Evolutionary conservation across 1,284 basidiomycete species (phyloP).

Genomic region (Testicularia cyperi): DNA sequence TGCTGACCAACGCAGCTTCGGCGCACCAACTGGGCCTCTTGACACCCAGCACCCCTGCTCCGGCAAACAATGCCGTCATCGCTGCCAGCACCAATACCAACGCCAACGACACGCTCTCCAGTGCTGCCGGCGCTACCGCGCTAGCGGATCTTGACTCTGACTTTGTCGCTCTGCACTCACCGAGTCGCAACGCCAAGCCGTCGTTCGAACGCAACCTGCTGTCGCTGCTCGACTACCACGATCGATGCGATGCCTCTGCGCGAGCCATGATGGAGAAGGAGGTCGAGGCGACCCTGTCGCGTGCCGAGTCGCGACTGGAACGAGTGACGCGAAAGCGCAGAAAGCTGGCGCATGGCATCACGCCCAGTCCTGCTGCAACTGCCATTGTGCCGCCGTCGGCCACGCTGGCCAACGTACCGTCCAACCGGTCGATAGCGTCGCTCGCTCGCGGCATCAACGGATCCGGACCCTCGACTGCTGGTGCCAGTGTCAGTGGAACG

Average conservation of each 20-base stretch:
- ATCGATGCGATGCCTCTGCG: slow-evolving; percentile 10
- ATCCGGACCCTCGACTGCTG: too few relatives aligned
- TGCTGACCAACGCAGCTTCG: slow-evolving; percentile 18
- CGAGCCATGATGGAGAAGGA: slow-evolving; percentile 18
- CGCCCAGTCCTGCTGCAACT: neutral
- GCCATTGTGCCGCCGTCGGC: neutral
- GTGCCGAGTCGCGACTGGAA: slow-evolving; percentile 14
- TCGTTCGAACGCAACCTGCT: slow-evolving; percentile 33
- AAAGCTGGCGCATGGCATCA: slow-evolving; percentile 7
- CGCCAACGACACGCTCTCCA: too few relatives aligned
- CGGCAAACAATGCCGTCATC: too few relatives aligned
- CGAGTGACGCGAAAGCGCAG: slow-evolving; percentile 9
- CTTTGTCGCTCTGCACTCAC: neutral
- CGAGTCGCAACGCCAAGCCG: slow-evolving; percentile 1
- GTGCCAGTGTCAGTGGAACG: too few relatives aligned
- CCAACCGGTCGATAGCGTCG: slow-evolving; percentile 2
- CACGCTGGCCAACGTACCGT: neutral
- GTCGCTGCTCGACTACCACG: slow-evolving; percentile 19
- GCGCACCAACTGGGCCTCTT: slow-evolving; percentile 21
- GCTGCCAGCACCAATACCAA: too few relatives aligned
- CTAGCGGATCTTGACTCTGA: slow-evolving; percentile 12
- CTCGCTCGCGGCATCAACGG: too few relatives aligned
- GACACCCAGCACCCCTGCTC: slow-evolving; percentile 3
- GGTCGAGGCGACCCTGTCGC: slow-evolving; percentile 6
- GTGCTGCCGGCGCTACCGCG: too few relatives aligned